Evolutionary conservation across 768 basidiomycete species (phyloP).

Genomic region (Psilocybe sp.): DNA sequence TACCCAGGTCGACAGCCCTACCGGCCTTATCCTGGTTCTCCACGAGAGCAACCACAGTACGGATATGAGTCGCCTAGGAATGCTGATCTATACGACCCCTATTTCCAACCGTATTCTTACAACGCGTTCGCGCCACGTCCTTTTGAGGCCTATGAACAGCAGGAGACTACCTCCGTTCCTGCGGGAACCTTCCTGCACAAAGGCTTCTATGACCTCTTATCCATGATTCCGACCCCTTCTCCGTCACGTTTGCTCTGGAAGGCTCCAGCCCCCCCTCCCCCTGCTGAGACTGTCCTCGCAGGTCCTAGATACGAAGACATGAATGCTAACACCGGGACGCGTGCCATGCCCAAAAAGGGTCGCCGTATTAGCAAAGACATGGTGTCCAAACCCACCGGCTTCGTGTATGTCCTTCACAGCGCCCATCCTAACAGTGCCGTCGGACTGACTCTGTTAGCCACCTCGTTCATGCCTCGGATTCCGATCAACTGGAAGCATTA

Average conservation of each 20-base stretch:
- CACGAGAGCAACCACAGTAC: constrained; percentile 26
- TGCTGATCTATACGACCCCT: constrained; percentile 30
- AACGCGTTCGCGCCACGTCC: constrained; percentile 33
- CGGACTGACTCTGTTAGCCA: constrained; percentile 52
- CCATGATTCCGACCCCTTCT: constrained; percentile 72
- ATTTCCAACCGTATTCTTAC: constrained; percentile 39
- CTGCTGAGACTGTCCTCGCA: constrained; percentile 46
- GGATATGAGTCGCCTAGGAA: constrained; percentile 12
- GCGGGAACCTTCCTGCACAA: constrained; percentile 79
- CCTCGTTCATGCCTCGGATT: constrained; percentile 88
- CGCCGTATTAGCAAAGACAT: constrained; percentile 83
- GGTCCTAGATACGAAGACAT: constrained; percentile 73
- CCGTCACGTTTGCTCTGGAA: constrained; percentile 68
- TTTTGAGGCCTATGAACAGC: constrained; percentile 38
- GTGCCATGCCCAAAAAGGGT: constrained; percentile 46
- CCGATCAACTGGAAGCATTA: constrained; percentile 83
- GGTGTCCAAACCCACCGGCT: constrained; percentile 80
- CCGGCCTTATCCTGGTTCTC: constrained; percentile 23
- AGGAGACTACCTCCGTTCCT: constrained; percentile 46
- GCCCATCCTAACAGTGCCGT: constrained; percentile 12
- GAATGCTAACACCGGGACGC: constrained; percentile 24
- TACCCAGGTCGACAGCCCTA: constrained; percentile 23
- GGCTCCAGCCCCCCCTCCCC: constrained; percentile 29
- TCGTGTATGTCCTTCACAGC: constrained; percentile 59
- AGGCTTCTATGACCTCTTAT: constrained; percentile 85